Evolutionary conservation across 208 protist species (phyloP).

Genomic region (Naegleria gruberi): DNA sequence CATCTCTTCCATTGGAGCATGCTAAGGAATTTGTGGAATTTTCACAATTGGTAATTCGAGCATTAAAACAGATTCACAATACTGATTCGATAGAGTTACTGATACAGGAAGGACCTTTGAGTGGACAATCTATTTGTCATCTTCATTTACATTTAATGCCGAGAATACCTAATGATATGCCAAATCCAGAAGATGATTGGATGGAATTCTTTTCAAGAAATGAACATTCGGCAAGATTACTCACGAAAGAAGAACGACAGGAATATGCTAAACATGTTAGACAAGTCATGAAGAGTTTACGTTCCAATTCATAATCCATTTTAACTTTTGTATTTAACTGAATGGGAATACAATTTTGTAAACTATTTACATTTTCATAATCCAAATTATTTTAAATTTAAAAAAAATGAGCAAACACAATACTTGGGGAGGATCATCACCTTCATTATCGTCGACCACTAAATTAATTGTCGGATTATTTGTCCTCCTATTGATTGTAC

Average conservation of each 20-base stretch:
- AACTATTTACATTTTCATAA: too few relatives aligned
- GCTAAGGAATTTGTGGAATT: not conserved
- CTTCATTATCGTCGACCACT: too few relatives aligned
- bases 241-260: not conserved
- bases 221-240: not conserved
- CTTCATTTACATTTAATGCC: constrained; percentile 10
- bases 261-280: not conserved
- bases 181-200: not conserved
- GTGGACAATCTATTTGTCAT: constrained; percentile 17
- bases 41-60: not conserved
- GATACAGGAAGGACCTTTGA: not conserved
- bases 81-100: constrained; percentile 14
- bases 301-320: too few relatives aligned
- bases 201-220: not conserved
- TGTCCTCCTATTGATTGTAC: too few relatives aligned
- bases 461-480: too few relatives aligned
- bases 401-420: too few relatives aligned
- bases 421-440: too few relatives aligned
- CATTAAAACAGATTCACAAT: not conserved
- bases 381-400: too few relatives aligned
- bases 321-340: too few relatives aligned
- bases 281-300: not conserved
- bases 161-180: not conserved
- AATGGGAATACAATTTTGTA: too few relatives aligned
- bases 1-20: not conserved